These are phyloP conservation scores for Aegilops umbellulata DNA, from an alignment of 176 grass and related monocot genomes.

Conservation along the genomic window DNA sequence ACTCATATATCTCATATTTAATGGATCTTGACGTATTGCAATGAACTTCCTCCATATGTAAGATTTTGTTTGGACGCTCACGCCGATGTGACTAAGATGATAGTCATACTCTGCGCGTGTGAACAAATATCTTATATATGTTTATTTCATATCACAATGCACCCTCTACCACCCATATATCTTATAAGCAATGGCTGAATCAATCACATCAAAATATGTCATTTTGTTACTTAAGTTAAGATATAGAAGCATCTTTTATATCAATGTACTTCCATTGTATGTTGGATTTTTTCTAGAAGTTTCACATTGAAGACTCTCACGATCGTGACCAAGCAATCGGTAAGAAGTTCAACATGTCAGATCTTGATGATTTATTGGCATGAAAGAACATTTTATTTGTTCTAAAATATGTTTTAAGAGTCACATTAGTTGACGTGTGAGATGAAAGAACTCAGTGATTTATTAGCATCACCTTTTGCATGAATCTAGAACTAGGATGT, in stretches of 20 bases:
- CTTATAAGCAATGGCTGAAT: background rate
- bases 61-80: background rate
- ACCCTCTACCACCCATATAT: background rate
- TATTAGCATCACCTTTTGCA: no score
- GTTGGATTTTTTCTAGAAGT: background rate
- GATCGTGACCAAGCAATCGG: background rate
- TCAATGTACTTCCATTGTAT: background rate
- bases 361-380: background rate
- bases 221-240: background rate
- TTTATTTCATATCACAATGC: background rate
- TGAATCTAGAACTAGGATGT: no score
- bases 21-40: background rate
- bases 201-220: background rate
- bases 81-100: fast-evolving
- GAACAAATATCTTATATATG: background rate
- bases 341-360: background rate
- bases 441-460: no score
- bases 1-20: background rate
- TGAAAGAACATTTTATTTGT: background rate
- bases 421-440: background rate
- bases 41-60: background rate
- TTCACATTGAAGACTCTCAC: background rate
- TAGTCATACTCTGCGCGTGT: no score
- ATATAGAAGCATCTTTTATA: background rate
- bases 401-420: background rate